Conservation (phyloP, 2,329 filamentous ascomycete genomes). For the Ceratocystis papillata region DNA sequence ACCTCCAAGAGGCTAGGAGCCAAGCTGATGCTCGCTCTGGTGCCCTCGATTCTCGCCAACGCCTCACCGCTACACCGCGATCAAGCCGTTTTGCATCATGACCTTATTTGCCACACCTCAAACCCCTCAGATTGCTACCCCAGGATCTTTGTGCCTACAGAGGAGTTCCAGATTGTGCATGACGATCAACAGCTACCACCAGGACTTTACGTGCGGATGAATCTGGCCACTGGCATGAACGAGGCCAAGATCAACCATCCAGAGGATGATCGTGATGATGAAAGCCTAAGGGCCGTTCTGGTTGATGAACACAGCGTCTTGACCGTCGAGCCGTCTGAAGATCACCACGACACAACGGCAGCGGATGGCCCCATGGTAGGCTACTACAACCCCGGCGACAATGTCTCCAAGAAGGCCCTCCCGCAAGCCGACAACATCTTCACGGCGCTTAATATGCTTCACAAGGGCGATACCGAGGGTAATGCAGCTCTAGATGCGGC, state of each 20-base stretch:
- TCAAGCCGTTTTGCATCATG: slow-evolving; percentile 28
- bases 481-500: slow-evolving; percentile 38
- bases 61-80: slow-evolving; percentile 5
- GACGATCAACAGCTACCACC: slow-evolving; percentile 55
- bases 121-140: slow-evolving; percentile 55
- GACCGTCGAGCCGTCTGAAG: slow-evolving; percentile 41
- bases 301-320: slow-evolving; percentile 37
- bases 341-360: slow-evolving; percentile 33
- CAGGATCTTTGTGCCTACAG: slow-evolving; percentile 50
- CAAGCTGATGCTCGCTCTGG: slow-evolving; percentile 5
- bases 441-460: slow-evolving; percentile 37
- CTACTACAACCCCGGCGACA: slow-evolving; percentile 37
- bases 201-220: slow-evolving; percentile 55
- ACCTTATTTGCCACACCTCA: slow-evolving; percentile 54
- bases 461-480: slow-evolving; percentile 37
- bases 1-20: background rate
- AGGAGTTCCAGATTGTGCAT: slow-evolving; percentile 52
- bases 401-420: slow-evolving; percentile 19
- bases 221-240: slow-evolving; percentile 52
- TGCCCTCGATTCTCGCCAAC: slow-evolving; percentile 18
- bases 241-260: slow-evolving; percentile 57
- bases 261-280: slow-evolving; percentile 36
- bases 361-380: slow-evolving; percentile 38
- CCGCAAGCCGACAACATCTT: slow-evolving; percentile 33
- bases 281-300: slow-evolving; percentile 41